Conservation (phyloP, 129 eudicot genomes). For the Chrysanthemum makinoi region DNA sequence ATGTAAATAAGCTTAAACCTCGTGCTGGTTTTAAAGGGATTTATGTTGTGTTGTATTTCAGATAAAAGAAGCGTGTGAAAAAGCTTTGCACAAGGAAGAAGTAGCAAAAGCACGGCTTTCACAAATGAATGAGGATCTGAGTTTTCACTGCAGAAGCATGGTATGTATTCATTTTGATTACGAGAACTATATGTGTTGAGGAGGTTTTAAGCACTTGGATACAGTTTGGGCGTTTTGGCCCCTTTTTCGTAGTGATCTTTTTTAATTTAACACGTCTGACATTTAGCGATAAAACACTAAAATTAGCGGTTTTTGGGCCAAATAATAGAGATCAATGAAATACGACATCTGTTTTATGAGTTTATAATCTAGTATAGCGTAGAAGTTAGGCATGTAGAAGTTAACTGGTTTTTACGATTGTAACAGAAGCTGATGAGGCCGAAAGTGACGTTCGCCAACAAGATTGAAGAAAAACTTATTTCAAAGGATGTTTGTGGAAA, state of each 20-base stretch:
- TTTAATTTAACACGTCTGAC: too few relatives aligned
- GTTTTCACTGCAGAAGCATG: conserved; percentile 37
- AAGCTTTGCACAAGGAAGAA: conserved; percentile 34
- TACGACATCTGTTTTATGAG: not conserved
- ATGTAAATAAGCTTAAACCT: not conserved
- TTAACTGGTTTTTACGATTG: conserved; percentile 10
- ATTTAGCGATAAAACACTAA: too few relatives aligned
- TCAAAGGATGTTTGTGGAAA: not conserved
- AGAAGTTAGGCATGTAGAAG: not conserved
- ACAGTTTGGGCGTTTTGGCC: too few relatives aligned
- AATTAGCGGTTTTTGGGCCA: too few relatives aligned
- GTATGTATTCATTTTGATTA: conserved; percentile 14
- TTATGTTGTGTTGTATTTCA: not conserved
- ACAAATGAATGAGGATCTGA: conserved; percentile 39
- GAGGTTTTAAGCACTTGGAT: too few relatives aligned
- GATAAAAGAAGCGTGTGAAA: conserved; percentile 40
- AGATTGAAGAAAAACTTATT: conserved; percentile 38
- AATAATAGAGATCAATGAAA: not conserved
- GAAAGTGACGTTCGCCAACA: conserved; percentile 39
- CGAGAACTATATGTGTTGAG: too few relatives aligned
- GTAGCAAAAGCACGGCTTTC: conserved; percentile 31
- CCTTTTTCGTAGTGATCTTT: too few relatives aligned
- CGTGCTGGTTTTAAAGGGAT: not conserved
- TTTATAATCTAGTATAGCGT: not conserved
- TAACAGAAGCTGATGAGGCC: conserved; percentile 35